Percentiles rank a stretch among this genome's conserved stretches.
Evolutionary conservation across 495 filamentous ascomycete genomes (phyloP).

Genomic region (Podospora bellae-mahoneyi): DNA sequence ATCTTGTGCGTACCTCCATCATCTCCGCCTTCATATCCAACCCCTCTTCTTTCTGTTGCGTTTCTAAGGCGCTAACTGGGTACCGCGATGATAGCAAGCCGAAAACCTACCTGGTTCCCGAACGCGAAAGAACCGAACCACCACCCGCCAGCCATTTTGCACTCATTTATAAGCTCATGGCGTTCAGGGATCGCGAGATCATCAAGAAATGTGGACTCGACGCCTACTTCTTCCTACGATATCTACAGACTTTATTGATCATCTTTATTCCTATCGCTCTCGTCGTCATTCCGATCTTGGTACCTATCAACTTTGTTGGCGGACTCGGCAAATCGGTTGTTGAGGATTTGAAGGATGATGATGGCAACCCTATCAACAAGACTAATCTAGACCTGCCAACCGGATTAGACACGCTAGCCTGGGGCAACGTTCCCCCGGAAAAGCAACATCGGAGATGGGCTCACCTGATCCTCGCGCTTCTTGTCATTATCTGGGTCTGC

Average conservation of each 20-base stretch:
- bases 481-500: conserved; percentile 78
- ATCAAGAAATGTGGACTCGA: conserved; percentile 94
- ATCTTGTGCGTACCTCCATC: conserved; percentile 65
- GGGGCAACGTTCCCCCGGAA: conserved; percentile 79
- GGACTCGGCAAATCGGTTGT: conserved; percentile 60
- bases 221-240: conserved; percentile 97
- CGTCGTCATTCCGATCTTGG: conserved; percentile 76
- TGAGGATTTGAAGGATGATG: conserved; percentile 32
- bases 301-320: conserved; percentile 75
- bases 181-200: conserved; percentile 77
- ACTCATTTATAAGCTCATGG: conserved; percentile 69
- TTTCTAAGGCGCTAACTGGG: conserved; percentile 8
- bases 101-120: conserved; percentile 85
- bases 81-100: conserved; percentile 56
- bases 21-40: no score
- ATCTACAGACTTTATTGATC: conserved; percentile 86
- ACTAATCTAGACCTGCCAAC: conserved; percentile 27
- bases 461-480: conserved; percentile 78
- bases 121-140: conserved; percentile 72
- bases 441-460: conserved; percentile 81
- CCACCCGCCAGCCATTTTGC: conserved; percentile 67
- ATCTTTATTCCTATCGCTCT: conserved; percentile 81
- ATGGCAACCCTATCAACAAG: conserved; percentile 12
- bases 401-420: conserved; percentile 77
- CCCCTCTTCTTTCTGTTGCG: conserved; percentile 7